phyloP scores from a whole-genome alignment of 2,329 filamentous ascomycete species.

The Apiospora hydei region DNA sequence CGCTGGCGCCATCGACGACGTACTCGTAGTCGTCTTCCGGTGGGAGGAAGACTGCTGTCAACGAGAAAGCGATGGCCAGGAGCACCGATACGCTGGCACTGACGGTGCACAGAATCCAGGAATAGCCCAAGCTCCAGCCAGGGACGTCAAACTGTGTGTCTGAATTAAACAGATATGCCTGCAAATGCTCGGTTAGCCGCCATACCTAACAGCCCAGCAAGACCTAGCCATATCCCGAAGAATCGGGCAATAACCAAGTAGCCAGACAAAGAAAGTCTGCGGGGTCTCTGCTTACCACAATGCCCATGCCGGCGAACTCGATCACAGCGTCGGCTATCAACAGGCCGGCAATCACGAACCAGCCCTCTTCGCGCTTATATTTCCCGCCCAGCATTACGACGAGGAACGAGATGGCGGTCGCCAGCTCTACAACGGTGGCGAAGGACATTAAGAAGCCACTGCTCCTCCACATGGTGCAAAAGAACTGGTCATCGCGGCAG shows the following conservation, averaged over 20 bases:
- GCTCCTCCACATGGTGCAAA: constrained; percentile 92
- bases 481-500: constrained; percentile 74
- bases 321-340: constrained; percentile 70
- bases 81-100: constrained; percentile 62
- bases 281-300: constrained; percentile 71
- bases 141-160: constrained; percentile 81
- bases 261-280: background rate
- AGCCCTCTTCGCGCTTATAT: constrained; percentile 80
- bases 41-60: constrained; percentile 74
- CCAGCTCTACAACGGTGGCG: constrained; percentile 81
- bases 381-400: constrained; percentile 82
- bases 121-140: constrained; percentile 81
- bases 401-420: constrained; percentile 79
- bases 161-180: constrained; percentile 86
- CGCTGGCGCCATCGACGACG: constrained; percentile 52
- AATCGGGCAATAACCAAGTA: background rate
- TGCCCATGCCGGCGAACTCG: constrained; percentile 78
- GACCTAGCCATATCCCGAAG: background rate
- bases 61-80: constrained; percentile 64
- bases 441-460: constrained; percentile 90
- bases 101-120: constrained; percentile 74
- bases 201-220: background rate
- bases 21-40: constrained; percentile 88
- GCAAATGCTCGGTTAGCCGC: background rate
- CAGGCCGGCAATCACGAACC: constrained; percentile 76